Evolutionary conservation across 495 filamentous ascomycete species (phyloP).

Genomic region (Elasticomyces elasticus): DNA sequence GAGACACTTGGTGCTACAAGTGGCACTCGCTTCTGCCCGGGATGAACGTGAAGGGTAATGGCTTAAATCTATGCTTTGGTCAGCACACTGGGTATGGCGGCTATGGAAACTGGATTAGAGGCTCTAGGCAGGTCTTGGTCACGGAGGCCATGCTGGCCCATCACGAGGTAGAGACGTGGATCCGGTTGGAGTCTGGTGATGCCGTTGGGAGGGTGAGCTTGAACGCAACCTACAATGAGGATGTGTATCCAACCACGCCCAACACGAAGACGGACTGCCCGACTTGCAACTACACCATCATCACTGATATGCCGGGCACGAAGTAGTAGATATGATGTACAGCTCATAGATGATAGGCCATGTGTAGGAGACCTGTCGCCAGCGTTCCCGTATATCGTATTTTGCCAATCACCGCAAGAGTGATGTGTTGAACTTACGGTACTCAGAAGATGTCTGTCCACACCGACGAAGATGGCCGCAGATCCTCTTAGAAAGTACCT

Average conservation of each 20-base stretch:
- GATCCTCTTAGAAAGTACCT: too few species aligned
- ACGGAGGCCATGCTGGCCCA: conserved; percentile 28
- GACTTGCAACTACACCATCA: conserved; percentile 2
- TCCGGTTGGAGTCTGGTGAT: conserved; percentile 52
- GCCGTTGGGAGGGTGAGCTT: conserved; percentile 47
- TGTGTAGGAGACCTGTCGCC: too few species aligned
- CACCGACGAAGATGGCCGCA: too few species aligned
- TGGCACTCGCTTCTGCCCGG: conserved; percentile 26
- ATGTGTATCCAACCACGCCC: conserved; percentile 41
- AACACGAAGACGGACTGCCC: conserved; percentile 8
- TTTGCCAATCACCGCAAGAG: too few species aligned
- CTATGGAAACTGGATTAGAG: conserved; percentile 56
- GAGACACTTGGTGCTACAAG: conserved; percentile 54
- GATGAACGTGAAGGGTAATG: conserved; percentile 33
- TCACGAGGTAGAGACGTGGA: conserved; percentile 48
- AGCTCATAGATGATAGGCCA: not conserved
- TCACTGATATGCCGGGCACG: not conserved
- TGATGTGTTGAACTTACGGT: too few species aligned
- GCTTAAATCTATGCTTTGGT: conserved; percentile 54
- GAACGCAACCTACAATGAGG: conserved; percentile 56
- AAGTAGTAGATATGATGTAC: not conserved
- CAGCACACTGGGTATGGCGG: conserved; percentile 64
- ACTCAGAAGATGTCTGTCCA: too few species aligned
- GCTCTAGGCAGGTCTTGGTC: conserved; percentile 48
- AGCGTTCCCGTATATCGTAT: too few species aligned